Evolutionary conservation across 176 grass and related monocot genomes (phyloP).

Genomic region (Microstegium vimineum): DNA sequence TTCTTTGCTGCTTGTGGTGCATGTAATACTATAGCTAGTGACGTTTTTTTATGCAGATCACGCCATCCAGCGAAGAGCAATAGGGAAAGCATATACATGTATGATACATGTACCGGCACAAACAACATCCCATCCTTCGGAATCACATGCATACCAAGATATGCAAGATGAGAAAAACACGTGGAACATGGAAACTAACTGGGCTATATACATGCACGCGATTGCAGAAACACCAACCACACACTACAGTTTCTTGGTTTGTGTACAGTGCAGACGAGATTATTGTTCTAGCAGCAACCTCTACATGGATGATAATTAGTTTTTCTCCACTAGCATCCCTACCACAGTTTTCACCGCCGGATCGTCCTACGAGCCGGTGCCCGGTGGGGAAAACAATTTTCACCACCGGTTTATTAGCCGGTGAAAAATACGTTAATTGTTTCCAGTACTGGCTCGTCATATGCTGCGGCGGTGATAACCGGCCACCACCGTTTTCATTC

Average conservation of each 20-base stretch:
- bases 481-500: too few relatives aligned
- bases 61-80: not conserved
- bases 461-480: too few relatives aligned
- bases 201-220: not conserved
- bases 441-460: not conserved
- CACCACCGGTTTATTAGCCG: not conserved
- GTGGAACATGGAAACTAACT: not conserved
- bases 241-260: not conserved
- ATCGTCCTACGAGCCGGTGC: not conserved
- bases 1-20: not conserved
- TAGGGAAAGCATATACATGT: not conserved
- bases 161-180: not conserved
- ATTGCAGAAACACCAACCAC: not conserved
- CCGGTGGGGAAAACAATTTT: not conserved
- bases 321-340: not conserved
- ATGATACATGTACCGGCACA: not conserved
- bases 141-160: conserved; percentile 1
- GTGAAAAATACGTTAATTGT: not conserved
- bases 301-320: not conserved
- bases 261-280: not conserved
- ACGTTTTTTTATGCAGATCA: conserved; percentile 15
- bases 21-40: not conserved
- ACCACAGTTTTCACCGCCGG: not conserved
- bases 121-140: not conserved
- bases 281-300: not conserved